Base-by-base conservation (phyloP, 1,139 yeast species). In the Torulaspora globosa region DNA sequence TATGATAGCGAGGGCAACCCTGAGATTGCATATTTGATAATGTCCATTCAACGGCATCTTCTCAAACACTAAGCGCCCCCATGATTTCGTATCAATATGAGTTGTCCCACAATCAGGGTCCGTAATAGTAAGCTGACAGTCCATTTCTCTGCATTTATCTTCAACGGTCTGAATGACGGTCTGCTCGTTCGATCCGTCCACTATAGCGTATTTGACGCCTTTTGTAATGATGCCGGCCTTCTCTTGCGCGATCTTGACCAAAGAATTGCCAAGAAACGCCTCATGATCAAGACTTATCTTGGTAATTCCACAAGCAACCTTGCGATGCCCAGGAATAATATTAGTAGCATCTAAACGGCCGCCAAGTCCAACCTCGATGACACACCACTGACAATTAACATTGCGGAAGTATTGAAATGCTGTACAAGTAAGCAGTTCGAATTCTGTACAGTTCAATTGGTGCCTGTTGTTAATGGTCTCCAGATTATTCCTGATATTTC, bases 311-410 rank as follows among this genome's bases (percentile, higher is more conserved):
- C 89, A 76, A 2, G 78, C 81, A 1, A 84, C 50, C 3, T 83
- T 80, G 9, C 49, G 43, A 5, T 33, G 24, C 0, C 66, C 67
- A 0, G 70, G 61, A 44, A 76, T 44, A 52, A 82, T 86, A 67
- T 90, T 90, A 0, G 97, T 90, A 1, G 97, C 89, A 66, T 90
- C 97, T 30, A 82, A 65, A 34, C 86, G 65, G 0, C 97, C 97
- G 2, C 97, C 97, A 5, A 90, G 70, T 0, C 97, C 97, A 2
- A 88, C 96, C 62, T 90, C 97, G 27, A 90, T 68, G 1, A 89
- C 78, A 0, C 95, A 96, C 52, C 84, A 67, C 29, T 82, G 80
- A 2, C 88, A 84, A 10, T 72, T 66, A 40, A 74, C 74, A 7
- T 74, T 60, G 39, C 74, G 74, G 64, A 90, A 90, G 29, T 86